These are phyloP conservation scores for Musa troglodytarum DNA, from an alignment of 176 grass and related monocot genomes.

Conservation along the genomic window DNA sequence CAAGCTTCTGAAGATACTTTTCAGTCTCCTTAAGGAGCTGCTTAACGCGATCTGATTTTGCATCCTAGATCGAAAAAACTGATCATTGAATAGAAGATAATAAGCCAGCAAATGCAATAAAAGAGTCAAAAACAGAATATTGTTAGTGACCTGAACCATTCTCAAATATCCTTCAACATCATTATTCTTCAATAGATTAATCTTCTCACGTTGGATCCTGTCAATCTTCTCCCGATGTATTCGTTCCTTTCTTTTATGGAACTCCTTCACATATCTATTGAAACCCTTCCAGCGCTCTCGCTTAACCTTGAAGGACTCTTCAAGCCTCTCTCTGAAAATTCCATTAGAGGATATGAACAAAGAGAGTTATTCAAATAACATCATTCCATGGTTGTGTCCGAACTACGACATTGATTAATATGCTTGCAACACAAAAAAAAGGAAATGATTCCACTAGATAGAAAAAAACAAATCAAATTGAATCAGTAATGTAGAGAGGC, in stretches of 20 bases:
- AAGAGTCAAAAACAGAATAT: constrained; percentile 20
- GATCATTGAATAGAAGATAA: constrained; percentile 8
- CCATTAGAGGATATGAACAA: constrained; percentile 8
- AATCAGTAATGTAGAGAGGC: background rate
- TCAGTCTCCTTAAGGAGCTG: constrained; percentile 95
- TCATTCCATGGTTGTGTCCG: background rate
- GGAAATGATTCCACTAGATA: background rate
- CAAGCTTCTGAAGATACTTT: constrained; percentile 94
- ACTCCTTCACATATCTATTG: constrained; percentile 82
- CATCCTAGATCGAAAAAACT: constrained; percentile 56
- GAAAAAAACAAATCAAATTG: background rate
- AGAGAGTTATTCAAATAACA: constrained; percentile 7
- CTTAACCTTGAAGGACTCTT: constrained; percentile 90
- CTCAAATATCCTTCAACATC: constrained; percentile 99
- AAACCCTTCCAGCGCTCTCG: constrained; percentile 81
- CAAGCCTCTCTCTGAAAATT: constrained; percentile 70
- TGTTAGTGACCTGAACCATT: constrained; percentile 71
- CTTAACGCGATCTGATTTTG: constrained; percentile 97
- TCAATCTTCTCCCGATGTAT: constrained; percentile 91
- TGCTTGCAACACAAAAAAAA: background rate
- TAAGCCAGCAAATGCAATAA: constrained; percentile 16
- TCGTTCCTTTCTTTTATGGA: constrained; percentile 95
- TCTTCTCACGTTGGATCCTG: constrained; percentile 93
- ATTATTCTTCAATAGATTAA: constrained; percentile 99
- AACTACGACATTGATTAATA: background rate